Evolutionary conservation across 371 early-diverging fungal genomes (phyloP), one percentile per base, ranked within the genome.

Genomic region (Circinella minor): DNA sequence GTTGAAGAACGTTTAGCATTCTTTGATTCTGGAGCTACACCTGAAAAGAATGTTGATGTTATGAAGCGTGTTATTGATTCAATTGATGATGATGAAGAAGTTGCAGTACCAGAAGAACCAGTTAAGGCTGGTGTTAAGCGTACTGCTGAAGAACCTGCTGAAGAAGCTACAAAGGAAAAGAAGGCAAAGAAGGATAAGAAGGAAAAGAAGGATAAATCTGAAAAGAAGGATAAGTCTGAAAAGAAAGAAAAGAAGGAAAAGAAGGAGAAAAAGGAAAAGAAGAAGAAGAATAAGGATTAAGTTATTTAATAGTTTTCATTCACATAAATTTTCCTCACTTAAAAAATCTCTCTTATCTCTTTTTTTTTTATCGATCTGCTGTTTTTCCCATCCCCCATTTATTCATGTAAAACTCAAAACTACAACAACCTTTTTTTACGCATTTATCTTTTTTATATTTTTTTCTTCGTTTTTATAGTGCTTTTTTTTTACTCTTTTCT

Each of bases 1-100:
- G 96, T 99, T 17, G 99, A 99, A 81, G 96, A 97, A 78, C 94
- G 99, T 70, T 85, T 99, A 48, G 86, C 87, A 69, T 97, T 96
- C 86, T 96, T 94, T 80, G 97, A 98, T 81, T 89, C 88, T 47
- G 96, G 97, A 65, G 89, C 91, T 17, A 86, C 91, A 55, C 95
- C 97, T 15, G 84, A 91, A 63, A 96, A 93, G 92, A 99, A 98
- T 84, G 84, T 92, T 66, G 97, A 95, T 69, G 95, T 96, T 59
- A 96, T 99, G 96, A 85, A 91, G 80, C 88, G 88, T 80, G 98
- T 96, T 59, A 81, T 96, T 66, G 89, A 91, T 71, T 86, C 85
- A 49, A 82, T 91, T 64, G 89, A 65, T 60, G 88, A 88, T 37
- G 90, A 85, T 72, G 39, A 82, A 14, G 86, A 77, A 27, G 83